A percentile compares a stretch with the other conserved stretches of the same genome.
These are phyloP conservation scores for Aureobasidium sp. DNA, from an alignment of 2,329 filamentous ascomycete genomes.

Conservation along the genomic window DNA sequence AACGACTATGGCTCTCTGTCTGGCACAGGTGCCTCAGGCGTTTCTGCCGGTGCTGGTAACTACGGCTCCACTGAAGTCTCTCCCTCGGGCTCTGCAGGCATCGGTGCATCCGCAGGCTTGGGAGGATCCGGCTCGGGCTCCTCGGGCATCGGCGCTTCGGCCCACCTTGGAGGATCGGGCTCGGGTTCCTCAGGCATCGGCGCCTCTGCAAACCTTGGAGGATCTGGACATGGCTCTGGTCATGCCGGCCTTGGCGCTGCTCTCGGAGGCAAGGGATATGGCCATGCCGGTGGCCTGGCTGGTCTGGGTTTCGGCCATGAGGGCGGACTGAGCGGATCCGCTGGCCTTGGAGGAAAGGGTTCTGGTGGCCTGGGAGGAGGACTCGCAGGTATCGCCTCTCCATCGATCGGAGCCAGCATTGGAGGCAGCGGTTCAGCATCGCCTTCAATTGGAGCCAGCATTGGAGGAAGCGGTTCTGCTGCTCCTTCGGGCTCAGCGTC, in stretches of 20 bases:
- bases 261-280: background rate
- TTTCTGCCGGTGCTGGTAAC: background rate
- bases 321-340: background rate
- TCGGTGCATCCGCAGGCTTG: background rate
- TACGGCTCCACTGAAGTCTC: background rate
- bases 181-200: background rate
- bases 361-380: background rate
- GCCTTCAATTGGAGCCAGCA: background rate
- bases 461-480: background rate
- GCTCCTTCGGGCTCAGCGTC: too few species aligned
- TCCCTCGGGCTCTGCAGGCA: background rate
- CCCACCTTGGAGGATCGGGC: background rate
- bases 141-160: background rate
- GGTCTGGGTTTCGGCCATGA: background rate
- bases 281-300: background rate
- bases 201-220: background rate
- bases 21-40: constrained; percentile 4
- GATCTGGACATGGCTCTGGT: background rate
- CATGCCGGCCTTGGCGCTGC: background rate
- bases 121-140: background rate
- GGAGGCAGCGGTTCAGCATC: background rate
- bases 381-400: background rate
- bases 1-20: constrained; percentile 6
- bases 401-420: background rate
- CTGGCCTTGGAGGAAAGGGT: background rate